Evolutionary conservation across 306 rosid genomes (phyloP).

Genomic region (Cyamopsis tetragonoloba): DNA sequence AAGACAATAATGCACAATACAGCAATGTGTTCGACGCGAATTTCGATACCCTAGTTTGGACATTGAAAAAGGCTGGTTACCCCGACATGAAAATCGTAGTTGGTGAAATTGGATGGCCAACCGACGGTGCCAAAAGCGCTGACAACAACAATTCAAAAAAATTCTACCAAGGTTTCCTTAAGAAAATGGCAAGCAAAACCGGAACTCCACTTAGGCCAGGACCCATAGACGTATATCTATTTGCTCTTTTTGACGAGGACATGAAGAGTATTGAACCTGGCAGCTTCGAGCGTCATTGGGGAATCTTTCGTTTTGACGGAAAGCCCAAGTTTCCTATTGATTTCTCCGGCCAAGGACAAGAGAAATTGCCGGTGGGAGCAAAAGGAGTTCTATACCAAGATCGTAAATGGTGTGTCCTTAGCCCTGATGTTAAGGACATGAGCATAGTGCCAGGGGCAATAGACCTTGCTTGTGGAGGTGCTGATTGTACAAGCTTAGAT

Average conservation of each 20-base stretch:
- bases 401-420: conserved; percentile 52
- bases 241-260: conserved; percentile 64
- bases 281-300: conserved; percentile 83
- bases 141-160: conserved; percentile 33
- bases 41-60: conserved; percentile 54
- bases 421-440: background rate
- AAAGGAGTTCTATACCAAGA: conserved; percentile 62
- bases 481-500: conserved; percentile 63
- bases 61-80: conserved; percentile 47
- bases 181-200: conserved; percentile 39
- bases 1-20: conserved; percentile 43
- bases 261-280: conserved; percentile 62
- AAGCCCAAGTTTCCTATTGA: conserved; percentile 59
- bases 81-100: conserved; percentile 38
- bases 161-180: conserved; percentile 64
- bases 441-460: background rate
- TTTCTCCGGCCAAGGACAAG: conserved; percentile 44
- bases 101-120: conserved; percentile 96
- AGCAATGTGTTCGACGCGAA: conserved; percentile 72
- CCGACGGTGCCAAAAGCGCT: conserved; percentile 52
- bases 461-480: conserved; percentile 45
- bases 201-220: conserved; percentile 64
- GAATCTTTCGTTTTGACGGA: conserved; percentile 64
- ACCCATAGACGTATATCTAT: conserved; percentile 43
- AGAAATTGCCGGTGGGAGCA: conserved; percentile 40